Evolutionary conservation across 495 filamentous ascomycete species (phyloP).

Genomic region (Rusavskia elegans): DNA sequence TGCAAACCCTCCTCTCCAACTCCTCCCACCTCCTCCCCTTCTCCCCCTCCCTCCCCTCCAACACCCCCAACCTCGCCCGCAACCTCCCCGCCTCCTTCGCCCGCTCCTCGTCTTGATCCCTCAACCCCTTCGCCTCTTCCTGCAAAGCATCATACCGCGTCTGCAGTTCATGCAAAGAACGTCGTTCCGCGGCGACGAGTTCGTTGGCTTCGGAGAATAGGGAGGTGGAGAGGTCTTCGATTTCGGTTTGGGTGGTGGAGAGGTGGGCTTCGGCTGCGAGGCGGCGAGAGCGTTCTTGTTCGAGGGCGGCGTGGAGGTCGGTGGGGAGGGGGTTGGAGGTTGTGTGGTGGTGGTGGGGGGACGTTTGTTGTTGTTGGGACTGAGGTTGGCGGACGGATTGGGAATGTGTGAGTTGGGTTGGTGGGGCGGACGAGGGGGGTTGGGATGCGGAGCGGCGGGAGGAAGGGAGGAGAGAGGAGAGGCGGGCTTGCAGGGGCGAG

Average conservation of each 20-base stretch:
- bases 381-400: conserved; percentile 54
- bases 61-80: conserved; percentile 60
- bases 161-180: conserved; percentile 16
- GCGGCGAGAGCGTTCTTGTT: conserved; percentile 54
- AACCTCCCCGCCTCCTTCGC: conserved; percentile 51
- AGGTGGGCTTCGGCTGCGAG: conserved; percentile 60
- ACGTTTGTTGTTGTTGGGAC: conserved; percentile 28
- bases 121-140: conserved; percentile 52
- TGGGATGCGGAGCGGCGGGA: conserved; percentile 5
- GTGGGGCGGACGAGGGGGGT: conserved; percentile 22
- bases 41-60: conserved; percentile 65
- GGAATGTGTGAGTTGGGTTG: conserved; percentile 27
- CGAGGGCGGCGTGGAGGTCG: conserved; percentile 36
- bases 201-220: conserved; percentile 92
- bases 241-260: conserved; percentile 53
- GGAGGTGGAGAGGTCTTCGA: conserved; percentile 76
- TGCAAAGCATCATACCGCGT: conserved; percentile 58
- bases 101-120: conserved; percentile 57
- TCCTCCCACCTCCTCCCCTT: conserved; percentile 58
- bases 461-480: conserved; percentile 26
- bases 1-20: conserved; percentile 29
- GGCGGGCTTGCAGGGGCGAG: conserved; percentile 35
- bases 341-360: conserved; percentile 16
- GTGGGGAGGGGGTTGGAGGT: conserved; percentile 9
- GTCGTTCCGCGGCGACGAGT: conserved; percentile 83